Percentiles rank a stretch among this genome's conserved stretches.
These are phyloP conservation scores for Clarireedia monteithiana DNA, from an alignment of 2,329 filamentous ascomycete species.

Conservation along the genomic window DNA sequence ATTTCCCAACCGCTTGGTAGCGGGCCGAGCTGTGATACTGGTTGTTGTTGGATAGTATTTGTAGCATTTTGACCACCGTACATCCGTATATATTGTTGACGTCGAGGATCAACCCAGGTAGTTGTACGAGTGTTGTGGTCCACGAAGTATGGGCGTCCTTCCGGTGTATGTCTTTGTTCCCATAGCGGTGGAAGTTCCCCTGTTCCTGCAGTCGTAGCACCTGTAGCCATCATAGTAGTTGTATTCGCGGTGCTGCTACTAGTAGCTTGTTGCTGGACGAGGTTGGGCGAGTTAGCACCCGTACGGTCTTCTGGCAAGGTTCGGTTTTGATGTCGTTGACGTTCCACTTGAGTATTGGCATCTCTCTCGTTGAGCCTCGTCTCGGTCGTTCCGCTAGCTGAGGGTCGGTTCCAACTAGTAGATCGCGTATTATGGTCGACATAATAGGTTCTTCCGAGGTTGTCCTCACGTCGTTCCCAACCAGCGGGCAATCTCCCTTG, in stretches of 20 bases:
- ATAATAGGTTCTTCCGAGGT: constrained; percentile 91
- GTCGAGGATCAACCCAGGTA: constrained; percentile 94
- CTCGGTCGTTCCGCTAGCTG: constrained; percentile 66
- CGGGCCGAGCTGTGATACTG: constrained; percentile 91
- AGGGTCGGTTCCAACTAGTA: constrained; percentile 91
- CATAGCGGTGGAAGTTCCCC: constrained; percentile 92
- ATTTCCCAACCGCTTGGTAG: constrained; percentile 98
- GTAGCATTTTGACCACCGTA: constrained; percentile 84
- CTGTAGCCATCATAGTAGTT: constrained; percentile 87
- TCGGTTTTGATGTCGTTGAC: constrained; percentile 87
- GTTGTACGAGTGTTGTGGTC: constrained; percentile 98
- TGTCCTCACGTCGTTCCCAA: constrained; percentile 95
- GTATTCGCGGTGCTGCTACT: constrained; percentile 39
- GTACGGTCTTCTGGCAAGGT: constrained; percentile 94
- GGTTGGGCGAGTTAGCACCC: constrained; percentile 81
- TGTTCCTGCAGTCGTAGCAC: constrained; percentile 86
- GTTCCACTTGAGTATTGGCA: constrained; percentile 86
- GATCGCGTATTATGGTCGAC: constrained; percentile 96
- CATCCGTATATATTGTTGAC: constrained; percentile 98
- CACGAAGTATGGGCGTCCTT: constrained; percentile 93
- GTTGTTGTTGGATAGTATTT: constrained; percentile 90
- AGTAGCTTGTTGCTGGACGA: constrained; percentile 42
- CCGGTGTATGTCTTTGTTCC: constrained; percentile 93
- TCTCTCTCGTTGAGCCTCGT: constrained; percentile 75
- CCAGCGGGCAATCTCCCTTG: constrained; percentile 86